Evolutionary conservation across 2,329 filamentous ascomycete genomes (phyloP).

Genomic region (Aureobasidium sp.): DNA sequence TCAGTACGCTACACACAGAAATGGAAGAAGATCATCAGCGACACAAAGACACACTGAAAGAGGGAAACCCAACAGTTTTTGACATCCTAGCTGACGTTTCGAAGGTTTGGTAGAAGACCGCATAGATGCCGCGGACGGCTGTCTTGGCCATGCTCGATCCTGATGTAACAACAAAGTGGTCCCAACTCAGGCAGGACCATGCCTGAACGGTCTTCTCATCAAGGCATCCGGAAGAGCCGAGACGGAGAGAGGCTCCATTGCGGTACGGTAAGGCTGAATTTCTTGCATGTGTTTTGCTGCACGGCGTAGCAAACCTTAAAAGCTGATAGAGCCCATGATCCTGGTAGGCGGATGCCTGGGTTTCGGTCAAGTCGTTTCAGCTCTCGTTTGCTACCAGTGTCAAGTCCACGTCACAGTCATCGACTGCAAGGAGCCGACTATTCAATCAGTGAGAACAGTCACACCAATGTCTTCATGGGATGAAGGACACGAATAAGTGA

Average conservation of each 20-base stretch:
- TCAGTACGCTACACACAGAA: background rate
- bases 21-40: background rate
- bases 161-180: slow-evolving; percentile 10
- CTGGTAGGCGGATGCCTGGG: background rate
- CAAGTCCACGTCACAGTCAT: background rate
- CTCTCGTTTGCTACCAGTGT: background rate
- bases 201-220: background rate
- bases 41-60: background rate
- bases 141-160: background rate
- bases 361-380: background rate
- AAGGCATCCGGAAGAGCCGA: background rate
- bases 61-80: background rate
- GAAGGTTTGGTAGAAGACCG: background rate
- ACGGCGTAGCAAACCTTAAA: slow-evolving; percentile 5
- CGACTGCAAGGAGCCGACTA: background rate
- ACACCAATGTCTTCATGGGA: background rate
- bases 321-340: background rate
- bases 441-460: background rate
- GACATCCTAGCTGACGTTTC: background rate
- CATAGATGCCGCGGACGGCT: background rate
- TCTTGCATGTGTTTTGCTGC: background rate
- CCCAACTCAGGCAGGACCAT: background rate
- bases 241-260: background rate
- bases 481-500: background rate
- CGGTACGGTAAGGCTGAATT: background rate